These are phyloP conservation scores for Phenoliferia sp. DNA, from an alignment of 1,284 basidiomycete species.

Conservation along the genomic window DNA sequence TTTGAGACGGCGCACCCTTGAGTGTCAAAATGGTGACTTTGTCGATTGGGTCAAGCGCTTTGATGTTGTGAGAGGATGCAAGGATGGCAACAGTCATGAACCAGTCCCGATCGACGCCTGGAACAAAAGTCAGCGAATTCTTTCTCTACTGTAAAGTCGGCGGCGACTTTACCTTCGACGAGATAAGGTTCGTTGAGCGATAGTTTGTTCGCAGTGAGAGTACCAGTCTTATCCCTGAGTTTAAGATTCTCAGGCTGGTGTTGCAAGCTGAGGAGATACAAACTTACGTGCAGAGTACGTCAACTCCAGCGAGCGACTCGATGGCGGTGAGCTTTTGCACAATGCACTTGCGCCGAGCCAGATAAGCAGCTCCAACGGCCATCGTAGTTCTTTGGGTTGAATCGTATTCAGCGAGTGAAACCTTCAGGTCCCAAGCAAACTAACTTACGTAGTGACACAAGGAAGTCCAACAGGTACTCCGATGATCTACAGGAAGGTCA, in stretches of 20 bases:
- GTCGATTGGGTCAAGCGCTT: slow-evolving; percentile 55
- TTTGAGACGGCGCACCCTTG: slow-evolving; percentile 35
- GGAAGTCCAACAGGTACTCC: slow-evolving; percentile 57
- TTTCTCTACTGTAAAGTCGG: background rate
- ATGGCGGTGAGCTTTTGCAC: slow-evolving; percentile 59
- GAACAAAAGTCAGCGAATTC: background rate
- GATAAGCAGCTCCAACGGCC: slow-evolving; percentile 55
- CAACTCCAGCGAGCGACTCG: slow-evolving; percentile 56
- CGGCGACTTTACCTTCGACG: slow-evolving; percentile 36
- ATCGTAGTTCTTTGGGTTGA: slow-evolving; percentile 54
- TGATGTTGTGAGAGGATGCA: slow-evolving; percentile 55
- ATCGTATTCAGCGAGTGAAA: no score
- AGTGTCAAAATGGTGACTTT: slow-evolving; percentile 54
- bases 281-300: slow-evolving; percentile 50
- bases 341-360: slow-evolving; percentile 54
- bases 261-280: background rate
- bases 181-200: slow-evolving; percentile 52
- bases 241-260: background rate
- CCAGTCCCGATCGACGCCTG: slow-evolving; percentile 48
- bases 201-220: slow-evolving; percentile 57
- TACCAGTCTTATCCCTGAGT: slow-evolving; percentile 52
- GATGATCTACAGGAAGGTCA: slow-evolving; percentile 48
- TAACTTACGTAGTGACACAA: no score
- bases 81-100: slow-evolving; percentile 53
- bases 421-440: no score